Evolutionary conservation across 768 basidiomycete genomes (phyloP).

Genomic region (Hydnum rufescens): DNA sequence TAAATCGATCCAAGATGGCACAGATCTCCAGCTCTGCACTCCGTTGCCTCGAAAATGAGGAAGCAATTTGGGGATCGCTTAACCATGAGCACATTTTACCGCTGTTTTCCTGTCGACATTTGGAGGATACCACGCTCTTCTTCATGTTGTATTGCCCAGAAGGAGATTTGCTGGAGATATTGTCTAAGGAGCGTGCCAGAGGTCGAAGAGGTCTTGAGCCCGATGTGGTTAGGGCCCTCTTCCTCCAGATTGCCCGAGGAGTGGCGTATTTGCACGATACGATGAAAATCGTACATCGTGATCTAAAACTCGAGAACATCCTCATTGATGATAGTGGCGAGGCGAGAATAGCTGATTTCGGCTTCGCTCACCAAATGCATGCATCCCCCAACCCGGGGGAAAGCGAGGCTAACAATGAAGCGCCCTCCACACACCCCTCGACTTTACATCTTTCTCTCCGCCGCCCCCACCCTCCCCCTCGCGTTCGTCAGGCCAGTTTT

Average conservation of each 20-base stretch:
- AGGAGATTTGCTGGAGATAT: slow-evolving; percentile 67
- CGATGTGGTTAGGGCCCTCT: slow-evolving; percentile 70
- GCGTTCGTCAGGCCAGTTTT: not conserved
- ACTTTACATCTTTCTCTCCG: slow-evolving; percentile 12
- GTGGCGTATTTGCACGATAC: slow-evolving; percentile 66
- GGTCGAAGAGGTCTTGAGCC: slow-evolving; percentile 46
- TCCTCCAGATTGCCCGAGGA: slow-evolving; percentile 68
- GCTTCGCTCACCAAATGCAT: slow-evolving; percentile 35
- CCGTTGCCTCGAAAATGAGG: slow-evolving; percentile 49
- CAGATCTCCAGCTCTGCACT: slow-evolving; percentile 27
- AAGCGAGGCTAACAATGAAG: not conserved
- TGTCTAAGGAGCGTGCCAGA: slow-evolving; percentile 32
- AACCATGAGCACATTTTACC: slow-evolving; percentile 77
- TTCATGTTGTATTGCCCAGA: slow-evolving; percentile 71
- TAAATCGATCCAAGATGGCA: slow-evolving; percentile 24
- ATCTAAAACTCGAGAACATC: slow-evolving; percentile 94
- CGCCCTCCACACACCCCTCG: not conserved
- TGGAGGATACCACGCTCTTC: slow-evolving; percentile 50
- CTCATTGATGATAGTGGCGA: slow-evolving; percentile 74
- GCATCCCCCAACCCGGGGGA: not conserved
- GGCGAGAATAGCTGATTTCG: slow-evolving; percentile 77
- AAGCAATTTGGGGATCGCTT: slow-evolving; percentile 49
- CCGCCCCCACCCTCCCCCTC: slow-evolving; percentile 16
- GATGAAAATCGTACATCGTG: slow-evolving; percentile 67
- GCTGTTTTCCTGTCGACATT: slow-evolving; percentile 44